Percentiles rank a stretch among this genome's conserved stretches.
These are phyloP conservation scores for Naegleria fowleri DNA, from an alignment of 208 protist genomes.

Conservation along the genomic window DNA sequence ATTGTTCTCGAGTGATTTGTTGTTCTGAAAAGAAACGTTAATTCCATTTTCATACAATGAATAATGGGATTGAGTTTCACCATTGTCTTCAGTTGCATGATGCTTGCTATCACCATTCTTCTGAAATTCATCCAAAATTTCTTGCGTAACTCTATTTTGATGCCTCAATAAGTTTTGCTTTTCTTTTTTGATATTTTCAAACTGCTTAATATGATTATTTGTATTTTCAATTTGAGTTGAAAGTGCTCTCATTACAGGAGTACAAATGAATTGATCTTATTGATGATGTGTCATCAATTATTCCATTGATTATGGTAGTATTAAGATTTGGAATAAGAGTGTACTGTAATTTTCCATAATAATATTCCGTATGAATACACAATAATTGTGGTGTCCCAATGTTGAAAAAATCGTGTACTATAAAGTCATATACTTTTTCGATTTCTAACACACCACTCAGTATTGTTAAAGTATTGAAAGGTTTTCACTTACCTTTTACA, in stretches of 20 bases:
- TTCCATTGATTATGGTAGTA: neutral
- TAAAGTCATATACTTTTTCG: neutral
- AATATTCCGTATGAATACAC: neutral
- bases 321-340: neutral
- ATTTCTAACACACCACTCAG: neutral
- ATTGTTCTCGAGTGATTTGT: neutral
- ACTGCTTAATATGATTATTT: neutral
- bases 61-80: neutral
- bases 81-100: neutral
- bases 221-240: neutral
- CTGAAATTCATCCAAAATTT: neutral
- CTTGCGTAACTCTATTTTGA: neutral
- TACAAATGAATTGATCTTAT: neutral
- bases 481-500: neutral
- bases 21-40: neutral
- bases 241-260: neutral
- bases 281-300: neutral
- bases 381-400: neutral
- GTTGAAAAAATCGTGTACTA: neutral
- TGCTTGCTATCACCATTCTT: neutral
- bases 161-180: neutral
- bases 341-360: neutral
- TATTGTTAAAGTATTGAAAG: too few relatives aligned
- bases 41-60: neutral
- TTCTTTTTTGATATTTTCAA: neutral